phyloP scores from a whole-genome alignment of 257 asterid genomes.

The Paulownia fortunei region DNA sequence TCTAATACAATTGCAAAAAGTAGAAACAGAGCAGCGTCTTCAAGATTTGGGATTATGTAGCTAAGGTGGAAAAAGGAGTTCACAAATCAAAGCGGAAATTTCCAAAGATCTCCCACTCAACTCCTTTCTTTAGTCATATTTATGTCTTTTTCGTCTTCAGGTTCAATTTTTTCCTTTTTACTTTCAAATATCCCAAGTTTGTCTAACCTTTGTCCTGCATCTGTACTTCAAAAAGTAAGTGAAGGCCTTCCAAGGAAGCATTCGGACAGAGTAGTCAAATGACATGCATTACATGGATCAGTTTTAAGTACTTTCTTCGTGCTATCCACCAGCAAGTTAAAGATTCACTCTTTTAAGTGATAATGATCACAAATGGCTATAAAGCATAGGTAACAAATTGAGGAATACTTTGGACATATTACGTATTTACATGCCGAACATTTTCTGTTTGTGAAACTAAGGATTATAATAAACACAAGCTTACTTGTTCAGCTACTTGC shows the following conservation, averaged over 20 bases:
- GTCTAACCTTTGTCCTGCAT: slow-evolving; percentile 17
- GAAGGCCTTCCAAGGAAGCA: background rate
- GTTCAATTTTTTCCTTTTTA: slow-evolving; percentile 13
- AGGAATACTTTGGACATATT: slow-evolving; percentile 4
- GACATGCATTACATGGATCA: background rate
- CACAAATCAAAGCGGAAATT: slow-evolving; percentile 22
- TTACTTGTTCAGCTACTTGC: slow-evolving; percentile 51
- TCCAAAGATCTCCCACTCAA: slow-evolving; percentile 13
- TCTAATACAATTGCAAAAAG: background rate
- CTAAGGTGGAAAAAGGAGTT: slow-evolving; percentile 12
- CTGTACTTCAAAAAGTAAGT: background rate
- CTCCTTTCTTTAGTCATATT: background rate
- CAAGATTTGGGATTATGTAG: slow-evolving; percentile 23
- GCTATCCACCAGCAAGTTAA: background rate
- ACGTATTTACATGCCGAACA: slow-evolving; percentile 36
- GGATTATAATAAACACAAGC: background rate
- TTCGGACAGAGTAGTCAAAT: background rate
- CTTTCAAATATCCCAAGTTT: slow-evolving; percentile 20
- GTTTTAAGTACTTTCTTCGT: background rate
- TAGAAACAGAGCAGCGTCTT: slow-evolving; percentile 24
- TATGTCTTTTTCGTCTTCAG: slow-evolving; percentile 9
- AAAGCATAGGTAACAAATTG: background rate
- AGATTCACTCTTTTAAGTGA: background rate
- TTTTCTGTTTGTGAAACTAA: background rate
- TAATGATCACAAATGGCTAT: background rate